Evolutionary conservation across 2,329 filamentous ascomycete species (phyloP).

Genomic region (Rugonectria rugulosa): DNA sequence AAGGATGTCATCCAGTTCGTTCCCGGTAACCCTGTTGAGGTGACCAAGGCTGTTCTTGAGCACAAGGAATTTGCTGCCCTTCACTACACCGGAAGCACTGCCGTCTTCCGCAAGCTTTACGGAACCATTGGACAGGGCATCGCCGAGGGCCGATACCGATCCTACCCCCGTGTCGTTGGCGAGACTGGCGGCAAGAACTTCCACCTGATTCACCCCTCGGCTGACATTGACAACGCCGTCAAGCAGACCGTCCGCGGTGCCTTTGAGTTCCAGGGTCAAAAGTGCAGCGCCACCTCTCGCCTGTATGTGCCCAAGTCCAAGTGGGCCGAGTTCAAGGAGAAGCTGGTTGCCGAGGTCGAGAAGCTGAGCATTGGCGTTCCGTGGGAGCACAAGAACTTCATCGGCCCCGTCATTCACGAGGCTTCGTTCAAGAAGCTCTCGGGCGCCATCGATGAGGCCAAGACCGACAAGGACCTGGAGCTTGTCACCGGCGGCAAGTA

Average conservation of each 20-base stretch:
- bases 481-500: slow-evolving; percentile 79
- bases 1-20: slow-evolving; percentile 93
- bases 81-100: slow-evolving; percentile 93
- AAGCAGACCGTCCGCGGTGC: slow-evolving; percentile 85
- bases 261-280: slow-evolving; percentile 92
- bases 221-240: slow-evolving; percentile 80
- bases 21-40: slow-evolving; percentile 83
- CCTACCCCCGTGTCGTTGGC: slow-evolving; percentile 88
- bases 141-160: slow-evolving; percentile 80
- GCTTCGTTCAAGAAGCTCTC: slow-evolving; percentile 82
- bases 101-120: slow-evolving; percentile 88
- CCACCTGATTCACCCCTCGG: slow-evolving; percentile 80
- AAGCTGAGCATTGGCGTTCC: slow-evolving; percentile 76
- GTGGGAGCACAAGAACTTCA: slow-evolving; percentile 76
- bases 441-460: slow-evolving; percentile 80
- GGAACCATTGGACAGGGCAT: slow-evolving; percentile 84
- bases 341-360: slow-evolving; percentile 72
- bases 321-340: slow-evolving; percentile 75
- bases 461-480: slow-evolving; percentile 75
- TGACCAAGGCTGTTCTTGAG: slow-evolving; percentile 78
- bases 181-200: slow-evolving; percentile 97
- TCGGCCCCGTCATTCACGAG: slow-evolving; percentile 87
- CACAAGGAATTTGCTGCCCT: slow-evolving; percentile 88
- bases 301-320: slow-evolving; percentile 79
- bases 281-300: slow-evolving; percentile 86